phyloP scores from a whole-genome alignment of 2,329 filamentous ascomycete species.

The Fusarium mexicanum region DNA sequence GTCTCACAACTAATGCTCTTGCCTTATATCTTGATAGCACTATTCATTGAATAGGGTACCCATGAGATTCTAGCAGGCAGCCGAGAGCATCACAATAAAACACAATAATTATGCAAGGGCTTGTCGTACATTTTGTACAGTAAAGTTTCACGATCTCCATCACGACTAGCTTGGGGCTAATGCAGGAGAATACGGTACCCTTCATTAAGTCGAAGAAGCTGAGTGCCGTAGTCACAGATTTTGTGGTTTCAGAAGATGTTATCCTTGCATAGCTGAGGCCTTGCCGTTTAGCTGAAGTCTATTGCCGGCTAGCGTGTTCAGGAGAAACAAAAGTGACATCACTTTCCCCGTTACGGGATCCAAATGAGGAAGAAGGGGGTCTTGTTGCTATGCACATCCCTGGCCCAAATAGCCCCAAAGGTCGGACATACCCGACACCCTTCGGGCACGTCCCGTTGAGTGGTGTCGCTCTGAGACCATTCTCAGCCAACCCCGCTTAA shows the following conservation, averaged over 20 bases:
- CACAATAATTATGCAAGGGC: background rate
- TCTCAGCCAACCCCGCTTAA: background rate
- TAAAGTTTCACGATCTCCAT: too few relatives aligned
- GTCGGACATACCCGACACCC: background rate
- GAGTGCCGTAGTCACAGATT: background rate
- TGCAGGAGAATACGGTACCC: too few relatives aligned
- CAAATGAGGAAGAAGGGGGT: background rate
- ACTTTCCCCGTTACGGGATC: background rate
- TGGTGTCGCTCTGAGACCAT: too few relatives aligned
- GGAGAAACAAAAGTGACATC: background rate
- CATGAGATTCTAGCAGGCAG: background rate
- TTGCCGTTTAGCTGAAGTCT: background rate
- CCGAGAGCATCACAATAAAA: background rate
- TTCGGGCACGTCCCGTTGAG: background rate
- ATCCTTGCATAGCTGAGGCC: background rate
- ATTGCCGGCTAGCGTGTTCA: background rate
- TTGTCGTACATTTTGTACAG: too few relatives aligned
- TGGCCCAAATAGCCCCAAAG: background rate
- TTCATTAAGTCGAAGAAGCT: background rate
- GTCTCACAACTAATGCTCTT: background rate
- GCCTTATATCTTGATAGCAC: background rate
- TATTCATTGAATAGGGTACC: background rate
- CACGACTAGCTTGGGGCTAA: too few relatives aligned
- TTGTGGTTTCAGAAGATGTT: background rate
- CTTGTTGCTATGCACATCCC: background rate